These are phyloP conservation scores for Takashimella tepidaria DNA, from an alignment of 1,284 basidiomycete genomes.

Conservation along the genomic window DNA sequence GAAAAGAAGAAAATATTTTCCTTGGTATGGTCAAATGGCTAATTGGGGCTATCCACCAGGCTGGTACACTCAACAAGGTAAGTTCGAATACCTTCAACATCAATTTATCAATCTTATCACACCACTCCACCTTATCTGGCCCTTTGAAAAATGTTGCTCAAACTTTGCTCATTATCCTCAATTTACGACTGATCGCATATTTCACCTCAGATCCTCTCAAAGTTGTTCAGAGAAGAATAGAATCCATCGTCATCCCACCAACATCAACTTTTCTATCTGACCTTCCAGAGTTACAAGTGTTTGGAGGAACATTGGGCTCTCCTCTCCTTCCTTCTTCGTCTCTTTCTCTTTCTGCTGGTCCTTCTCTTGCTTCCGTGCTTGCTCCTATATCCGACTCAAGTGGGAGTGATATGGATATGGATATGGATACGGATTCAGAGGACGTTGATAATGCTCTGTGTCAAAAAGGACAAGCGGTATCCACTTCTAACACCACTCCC, in stretches of 20 bases:
- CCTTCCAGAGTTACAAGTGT: background rate
- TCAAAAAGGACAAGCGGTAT: too few relatives aligned
- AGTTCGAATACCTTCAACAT: conserved; percentile 5
- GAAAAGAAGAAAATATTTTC: conserved; percentile 8
- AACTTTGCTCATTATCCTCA: background rate
- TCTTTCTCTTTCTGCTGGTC: too few relatives aligned
- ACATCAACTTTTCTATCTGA: too few relatives aligned
- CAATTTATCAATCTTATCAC: background rate
- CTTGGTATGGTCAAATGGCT: conserved; percentile 19
- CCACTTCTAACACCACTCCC: background rate
- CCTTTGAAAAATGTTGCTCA: background rate
- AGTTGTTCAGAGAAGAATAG: background rate
- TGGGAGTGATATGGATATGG: conserved; percentile 3
- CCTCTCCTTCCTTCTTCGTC: too few relatives aligned
- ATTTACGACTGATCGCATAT: too few relatives aligned
- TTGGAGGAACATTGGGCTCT: conserved; percentile 1
- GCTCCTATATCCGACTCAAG: background rate
- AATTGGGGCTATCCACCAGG: conserved; percentile 31
- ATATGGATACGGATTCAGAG: background rate
- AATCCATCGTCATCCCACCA: too few relatives aligned
- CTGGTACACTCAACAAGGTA: conserved; percentile 18
- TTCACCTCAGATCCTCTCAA: background rate
- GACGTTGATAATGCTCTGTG: too few relatives aligned
- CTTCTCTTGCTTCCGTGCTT: too few relatives aligned
- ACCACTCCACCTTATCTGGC: background rate